These are phyloP conservation scores for Lenzites betulinus DNA, from an alignment of 768 basidiomycete genomes.

Conservation along the genomic window DNA sequence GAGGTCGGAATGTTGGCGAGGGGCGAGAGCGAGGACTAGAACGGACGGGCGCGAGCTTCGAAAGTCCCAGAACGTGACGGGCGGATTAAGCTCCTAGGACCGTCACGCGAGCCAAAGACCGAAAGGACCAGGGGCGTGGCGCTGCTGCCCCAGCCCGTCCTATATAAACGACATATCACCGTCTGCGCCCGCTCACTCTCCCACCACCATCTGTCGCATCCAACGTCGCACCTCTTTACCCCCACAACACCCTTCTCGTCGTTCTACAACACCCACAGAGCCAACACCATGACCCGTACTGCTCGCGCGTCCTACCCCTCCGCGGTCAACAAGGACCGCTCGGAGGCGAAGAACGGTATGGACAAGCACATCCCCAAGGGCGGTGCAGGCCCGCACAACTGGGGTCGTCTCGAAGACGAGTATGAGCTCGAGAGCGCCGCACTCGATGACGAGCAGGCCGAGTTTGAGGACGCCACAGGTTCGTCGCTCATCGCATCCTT, in stretches of 20 bases:
- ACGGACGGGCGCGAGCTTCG: conserved; percentile 11
- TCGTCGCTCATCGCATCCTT: not conserved
- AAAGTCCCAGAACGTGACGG: conserved; percentile 18
- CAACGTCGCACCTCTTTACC: not conserved
- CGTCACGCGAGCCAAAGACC: conserved; percentile 24
- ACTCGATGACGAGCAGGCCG: conserved; percentile 56
- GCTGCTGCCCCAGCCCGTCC: conserved; percentile 3
- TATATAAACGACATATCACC: conserved; percentile 17
- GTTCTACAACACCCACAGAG: conserved; percentile 17
- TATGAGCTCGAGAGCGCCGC: conserved; percentile 59
- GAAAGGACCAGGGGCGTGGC: conserved; percentile 3
- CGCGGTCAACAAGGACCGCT: conserved; percentile 76
- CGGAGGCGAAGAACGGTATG: conserved; percentile 75
- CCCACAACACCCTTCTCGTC: not conserved
- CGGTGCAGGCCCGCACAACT: conserved; percentile 83
- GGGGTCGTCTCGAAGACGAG: conserved; percentile 76
- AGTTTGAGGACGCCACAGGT: conserved; percentile 38
- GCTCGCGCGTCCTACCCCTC: conserved; percentile 70
- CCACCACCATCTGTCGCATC: conserved; percentile 13
- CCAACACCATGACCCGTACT: conserved; percentile 72
- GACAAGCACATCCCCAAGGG: conserved; percentile 73
- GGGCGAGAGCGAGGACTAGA: conserved; percentile 14
- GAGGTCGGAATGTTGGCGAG: not conserved
- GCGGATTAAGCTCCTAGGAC: not conserved
- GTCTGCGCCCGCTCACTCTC: not conserved